Conservation (phyloP, 129 eudicot species). For the Ambrosia trifida region DNA sequence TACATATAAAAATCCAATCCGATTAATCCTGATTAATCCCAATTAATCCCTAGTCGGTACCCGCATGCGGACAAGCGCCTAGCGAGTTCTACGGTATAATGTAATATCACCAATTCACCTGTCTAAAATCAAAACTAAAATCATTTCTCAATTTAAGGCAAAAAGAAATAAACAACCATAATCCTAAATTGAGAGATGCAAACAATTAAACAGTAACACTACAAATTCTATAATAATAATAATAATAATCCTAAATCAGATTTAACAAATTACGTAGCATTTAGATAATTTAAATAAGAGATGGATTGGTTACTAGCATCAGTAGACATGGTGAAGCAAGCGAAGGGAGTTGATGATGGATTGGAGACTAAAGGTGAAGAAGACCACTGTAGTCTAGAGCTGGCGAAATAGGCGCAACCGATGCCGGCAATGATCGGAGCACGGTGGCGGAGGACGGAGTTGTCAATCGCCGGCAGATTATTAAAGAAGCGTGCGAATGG, state of each 20-base stretch:
- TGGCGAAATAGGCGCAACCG: conserved; percentile 58
- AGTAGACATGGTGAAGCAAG: conserved; percentile 59
- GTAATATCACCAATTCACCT: neutral
- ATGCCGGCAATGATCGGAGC: conserved; percentile 56
- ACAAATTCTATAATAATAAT: neutral
- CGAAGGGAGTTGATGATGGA: conserved; percentile 59
- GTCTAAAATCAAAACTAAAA: neutral
- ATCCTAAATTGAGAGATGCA: conserved; percentile 4
- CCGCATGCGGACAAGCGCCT: too few species aligned
- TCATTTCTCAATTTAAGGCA: too few species aligned
- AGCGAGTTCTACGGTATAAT: too few species aligned
- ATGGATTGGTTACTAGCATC: conserved; percentile 41
- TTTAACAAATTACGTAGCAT: neutral
- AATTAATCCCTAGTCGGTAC: too few species aligned
- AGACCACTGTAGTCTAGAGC: conserved; percentile 45
- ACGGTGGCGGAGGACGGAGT: conserved; percentile 45
- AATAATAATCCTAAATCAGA: neutral
- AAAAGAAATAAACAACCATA: too few species aligned
- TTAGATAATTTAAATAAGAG: neutral
- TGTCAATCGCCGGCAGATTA: conserved; percentile 58
- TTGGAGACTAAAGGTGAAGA: conserved; percentile 27
- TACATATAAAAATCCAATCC: too few species aligned
- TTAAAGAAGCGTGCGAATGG: conserved; percentile 43
- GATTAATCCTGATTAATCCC: too few species aligned
- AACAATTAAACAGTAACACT: neutral